These are phyloP conservation scores for Alisma plantagoaquatica DNA, from an alignment of 106 monocot species.

Conservation along the genomic window DNA sequence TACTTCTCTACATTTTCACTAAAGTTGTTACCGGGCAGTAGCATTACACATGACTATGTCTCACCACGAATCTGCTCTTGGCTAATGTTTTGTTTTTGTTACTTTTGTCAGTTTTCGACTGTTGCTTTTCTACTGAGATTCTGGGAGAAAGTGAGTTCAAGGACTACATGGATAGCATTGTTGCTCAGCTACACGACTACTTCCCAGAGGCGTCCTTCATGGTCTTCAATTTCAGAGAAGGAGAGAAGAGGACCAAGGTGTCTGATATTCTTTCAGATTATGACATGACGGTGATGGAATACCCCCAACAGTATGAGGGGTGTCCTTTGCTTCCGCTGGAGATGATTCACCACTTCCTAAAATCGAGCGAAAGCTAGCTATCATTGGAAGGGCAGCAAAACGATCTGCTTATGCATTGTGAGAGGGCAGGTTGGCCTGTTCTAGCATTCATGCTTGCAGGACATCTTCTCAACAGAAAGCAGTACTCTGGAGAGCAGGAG, in stretches of 20 bases:
- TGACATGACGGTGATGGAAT: conserved; percentile 54
- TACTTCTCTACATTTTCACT: not conserved
- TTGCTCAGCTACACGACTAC: conserved; percentile 57
- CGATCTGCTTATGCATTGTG: conserved; percentile 88
- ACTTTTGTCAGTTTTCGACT: conserved; percentile 67
- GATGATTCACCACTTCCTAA: conserved; percentile 65
- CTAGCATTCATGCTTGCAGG: conserved; percentile 93
- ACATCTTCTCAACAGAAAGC: conserved; percentile 73
- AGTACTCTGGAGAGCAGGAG: conserved; percentile 67
- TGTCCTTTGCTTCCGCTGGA: conserved; percentile 83
- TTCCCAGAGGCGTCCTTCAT: conserved; percentile 67
- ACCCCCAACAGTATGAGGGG: conserved; percentile 58
- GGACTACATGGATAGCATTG: conserved; percentile 53
- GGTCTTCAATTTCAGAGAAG: conserved; percentile 65
- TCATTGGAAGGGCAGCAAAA: conserved; percentile 55
- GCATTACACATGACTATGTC: not conserved
- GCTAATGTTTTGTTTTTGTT: not conserved
- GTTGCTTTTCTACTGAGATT: conserved; percentile 73
- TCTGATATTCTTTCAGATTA: conserved; percentile 44
- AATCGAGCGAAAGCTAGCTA: conserved; percentile 71
- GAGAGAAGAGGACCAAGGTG: conserved; percentile 33
- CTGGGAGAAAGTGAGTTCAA: conserved; percentile 58
- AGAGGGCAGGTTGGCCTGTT: conserved; percentile 90
- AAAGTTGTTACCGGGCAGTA: not conserved
- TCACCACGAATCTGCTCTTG: not conserved